Evolutionary conservation across 1,139 yeast genomes (phyloP), one percentile per base, ranked within the genome.

Genomic region (Yamadazyma triangularis): DNA sequence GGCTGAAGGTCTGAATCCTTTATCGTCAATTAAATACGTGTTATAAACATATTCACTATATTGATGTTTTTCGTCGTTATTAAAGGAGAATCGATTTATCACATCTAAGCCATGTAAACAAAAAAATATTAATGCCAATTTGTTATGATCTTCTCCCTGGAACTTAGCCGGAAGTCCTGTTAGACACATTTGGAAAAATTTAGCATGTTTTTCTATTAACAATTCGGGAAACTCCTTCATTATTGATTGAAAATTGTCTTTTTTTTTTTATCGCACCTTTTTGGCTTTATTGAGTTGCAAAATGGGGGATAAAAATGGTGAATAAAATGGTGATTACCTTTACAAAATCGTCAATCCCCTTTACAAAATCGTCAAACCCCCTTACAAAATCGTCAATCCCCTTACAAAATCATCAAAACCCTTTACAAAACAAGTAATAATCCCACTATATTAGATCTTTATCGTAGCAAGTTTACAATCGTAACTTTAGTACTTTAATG

Each of bases 71-170:
- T 60, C 64, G 6, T 41, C 44, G 6, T 35, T 39, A 2, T 48
- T 27, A 15, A 55, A 55, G 22, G 58, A 58, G 26, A 73, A 57
- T 25, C 50, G 55, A 2, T 67, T 64, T 13, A 84, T 47, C 8
- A 83, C 42, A 11, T 68, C 71, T 14, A 86, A 62, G 0, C 88
- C 88, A 16, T 76, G 69, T 2, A 85, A 52, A 36, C 85, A 68
- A 50, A 86, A 85, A 51, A 77, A 83, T 1, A 78, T 66, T 16
- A 86, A 50, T 5, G 89, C 73, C 13, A 83, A 51, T 36, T 73
- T 77, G 40, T 80, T 80, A 14, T 87, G 70, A 47, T 84, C 95
- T 37, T 77, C 80, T 0, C 64, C 50, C 42, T 76, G 77, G 8
- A 60, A 65, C 26, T 58, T 53, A 0, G 72, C 40, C 0, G 86